A percentile compares a stretch with the other conserved stretches of the same genome.
phyloP scores from a whole-genome alignment of 1,139 yeast genomes.

The Diutina siamensis region DNA sequence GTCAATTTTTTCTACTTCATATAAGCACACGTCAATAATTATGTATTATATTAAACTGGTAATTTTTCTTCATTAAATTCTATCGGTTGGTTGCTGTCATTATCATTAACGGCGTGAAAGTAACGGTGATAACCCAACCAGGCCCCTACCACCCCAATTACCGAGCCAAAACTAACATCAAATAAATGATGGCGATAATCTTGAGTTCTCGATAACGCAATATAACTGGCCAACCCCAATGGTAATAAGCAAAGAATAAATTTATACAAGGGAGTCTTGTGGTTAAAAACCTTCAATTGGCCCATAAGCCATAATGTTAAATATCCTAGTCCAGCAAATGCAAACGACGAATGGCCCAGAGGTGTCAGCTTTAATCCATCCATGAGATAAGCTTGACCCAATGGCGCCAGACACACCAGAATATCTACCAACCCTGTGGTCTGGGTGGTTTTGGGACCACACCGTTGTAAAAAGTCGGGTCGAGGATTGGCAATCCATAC shows the following conservation, averaged over 20 bases:
- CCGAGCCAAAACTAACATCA: constrained; percentile 8
- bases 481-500: constrained; percentile 9
- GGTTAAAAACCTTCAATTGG: neutral
- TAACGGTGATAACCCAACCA: constrained; percentile 5
- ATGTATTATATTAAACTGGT: neutral
- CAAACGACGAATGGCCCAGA: constrained; percentile 8
- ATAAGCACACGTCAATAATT: neutral
- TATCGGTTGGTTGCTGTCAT: neutral
- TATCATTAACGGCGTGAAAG: neutral
- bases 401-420: constrained; percentile 7
- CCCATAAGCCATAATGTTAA: constrained; percentile 8
- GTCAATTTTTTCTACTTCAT: neutral
- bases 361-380: constrained; percentile 9
- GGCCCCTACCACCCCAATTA: constrained; percentile 7
- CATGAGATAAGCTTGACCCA: constrained; percentile 7
- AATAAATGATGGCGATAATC: constrained; percentile 9
- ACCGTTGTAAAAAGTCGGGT: constrained; percentile 8
- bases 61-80: neutral
- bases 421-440: constrained; percentile 6
- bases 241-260: constrained; percentile 5
- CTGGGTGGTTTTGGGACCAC: constrained; percentile 7
- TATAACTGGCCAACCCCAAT: constrained; percentile 7
- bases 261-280: neutral
- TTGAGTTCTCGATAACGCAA: constrained; percentile 8
- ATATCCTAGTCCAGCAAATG: constrained; percentile 8